Evolutionary conservation across 805 yeast genomes (phyloP).

Genomic region (Maudiozyma barnettii): DNA sequence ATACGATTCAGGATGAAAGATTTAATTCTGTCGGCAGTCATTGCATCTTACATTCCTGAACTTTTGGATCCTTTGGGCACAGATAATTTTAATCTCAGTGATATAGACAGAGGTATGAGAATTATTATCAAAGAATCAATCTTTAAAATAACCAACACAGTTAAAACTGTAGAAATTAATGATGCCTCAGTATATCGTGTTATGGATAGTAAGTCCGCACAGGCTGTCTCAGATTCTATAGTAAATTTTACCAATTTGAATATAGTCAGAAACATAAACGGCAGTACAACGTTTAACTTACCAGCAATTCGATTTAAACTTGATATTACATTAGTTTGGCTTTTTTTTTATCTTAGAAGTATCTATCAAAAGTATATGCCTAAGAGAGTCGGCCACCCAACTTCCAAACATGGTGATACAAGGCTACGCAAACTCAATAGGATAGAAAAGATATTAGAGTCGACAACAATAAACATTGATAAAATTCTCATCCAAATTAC

Average conservation of each 20-base stretch:
- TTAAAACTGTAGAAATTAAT: slow-evolving; percentile 9
- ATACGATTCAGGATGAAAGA: slow-evolving; percentile 22
- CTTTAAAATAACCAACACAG: slow-evolving; percentile 4
- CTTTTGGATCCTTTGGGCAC: slow-evolving; percentile 18
- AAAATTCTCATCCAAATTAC: slow-evolving; percentile 18
- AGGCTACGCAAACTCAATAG: background rate
- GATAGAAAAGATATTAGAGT: background rate
- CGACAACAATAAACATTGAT: slow-evolving; percentile 8
- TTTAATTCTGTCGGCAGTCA: slow-evolving; percentile 14
- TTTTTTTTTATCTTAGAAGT: slow-evolving; percentile 13
- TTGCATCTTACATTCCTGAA: slow-evolving; percentile 16
- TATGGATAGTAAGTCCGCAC: slow-evolving; percentile 12
- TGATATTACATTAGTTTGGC: slow-evolving; percentile 27
- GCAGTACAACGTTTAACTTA: slow-evolving; percentile 4
- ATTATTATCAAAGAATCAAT: slow-evolving; percentile 17
- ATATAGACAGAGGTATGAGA: slow-evolving; percentile 19
- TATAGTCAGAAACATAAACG: background rate
- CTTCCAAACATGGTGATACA: background rate
- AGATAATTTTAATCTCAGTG: slow-evolving; percentile 13
- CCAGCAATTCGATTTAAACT: slow-evolving; percentile 20
- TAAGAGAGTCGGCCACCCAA: background rate
- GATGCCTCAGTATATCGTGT: slow-evolving; percentile 16
- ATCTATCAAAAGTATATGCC: slow-evolving; percentile 9
- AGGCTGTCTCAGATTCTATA: slow-evolving; percentile 11
- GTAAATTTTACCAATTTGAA: slow-evolving; percentile 11